Base-by-base conservation (phyloP, 108 stramenopile species). In the Cylindrotheca fusiformis region DNA sequence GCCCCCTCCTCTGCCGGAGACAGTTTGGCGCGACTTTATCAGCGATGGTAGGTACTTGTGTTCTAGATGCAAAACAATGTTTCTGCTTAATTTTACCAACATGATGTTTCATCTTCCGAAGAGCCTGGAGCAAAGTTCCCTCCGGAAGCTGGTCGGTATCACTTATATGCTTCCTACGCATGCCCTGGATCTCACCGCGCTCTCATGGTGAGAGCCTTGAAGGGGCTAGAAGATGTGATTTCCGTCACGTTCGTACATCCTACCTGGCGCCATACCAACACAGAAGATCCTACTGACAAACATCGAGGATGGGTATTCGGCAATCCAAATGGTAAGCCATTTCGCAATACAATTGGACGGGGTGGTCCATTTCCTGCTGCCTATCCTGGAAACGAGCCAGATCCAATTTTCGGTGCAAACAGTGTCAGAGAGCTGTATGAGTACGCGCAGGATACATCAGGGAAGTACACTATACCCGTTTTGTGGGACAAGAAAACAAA, bases 251-350 rank as follows among this genome's bases (percentile, higher is more conserved):
- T 83, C 52, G 88, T 90, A 23, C 85, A 92, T 74, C 94, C 96
- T 1, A 81, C 83, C 0, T 95, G 94, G 93, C 83, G 83, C 27
- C 74, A 71, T 18, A 97, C 96, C 6, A 85, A 79, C 30, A 85
- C 84, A 1, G 65, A 82, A 12, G 79, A 88, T 58, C 72, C 81
- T 2, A 63, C 58, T 28, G 95, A 97, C 65, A 60, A 68, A 44
- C 98, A 99, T 67, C 74, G 66, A 27, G 98, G 98, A 21, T 99
- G 98, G 97, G 79, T 86, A 26, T 99, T 97, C 76, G 89, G 81
- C 3, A 70, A 80, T 32, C 74, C 80, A 4, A 31, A 72, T 52
- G 87, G 78, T 28, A 66, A 75, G 55, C 79, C 74, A 41, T 79
- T 79, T 63, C 63, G 25, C 10, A 87, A 83, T 69, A 85, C 87